Conservation (phyloP, 805 yeast species). For the Lipomyces spencermartinsiae region DNA sequence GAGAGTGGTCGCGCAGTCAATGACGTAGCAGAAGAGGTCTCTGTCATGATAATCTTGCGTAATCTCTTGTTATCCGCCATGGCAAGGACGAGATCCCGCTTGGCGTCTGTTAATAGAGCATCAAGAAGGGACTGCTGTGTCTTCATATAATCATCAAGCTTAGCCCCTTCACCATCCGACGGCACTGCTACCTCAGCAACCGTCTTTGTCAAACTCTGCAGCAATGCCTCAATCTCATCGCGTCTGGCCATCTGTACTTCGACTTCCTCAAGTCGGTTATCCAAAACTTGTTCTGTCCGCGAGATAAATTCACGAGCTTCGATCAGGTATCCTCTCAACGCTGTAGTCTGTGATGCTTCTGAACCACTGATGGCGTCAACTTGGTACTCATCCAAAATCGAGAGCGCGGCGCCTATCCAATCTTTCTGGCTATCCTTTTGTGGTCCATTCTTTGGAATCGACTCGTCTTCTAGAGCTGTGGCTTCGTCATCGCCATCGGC, state of each 20-base stretch:
- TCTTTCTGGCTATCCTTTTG: constrained; percentile 13
- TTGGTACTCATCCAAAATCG: constrained; percentile 2
- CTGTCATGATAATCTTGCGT: constrained; percentile 17
- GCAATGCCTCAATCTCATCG: constrained; percentile 35
- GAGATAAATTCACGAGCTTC: constrained; percentile 29
- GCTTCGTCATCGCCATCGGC: constrained; percentile 16
- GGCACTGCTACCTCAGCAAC: constrained; percentile 12
- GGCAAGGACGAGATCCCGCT: constrained; percentile 30
- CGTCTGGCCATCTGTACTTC: constrained; percentile 19
- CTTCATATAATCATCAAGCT: constrained; percentile 15
- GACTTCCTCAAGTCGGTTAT: constrained; percentile 30
- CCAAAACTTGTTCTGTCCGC: constrained; percentile 26
- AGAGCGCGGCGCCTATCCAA: constrained; percentile 25
- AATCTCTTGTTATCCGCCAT: constrained; percentile 28
- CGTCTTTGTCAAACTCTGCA: constrained; percentile 25
- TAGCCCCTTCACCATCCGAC: constrained; percentile 14
- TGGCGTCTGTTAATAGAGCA: constrained; percentile 17
- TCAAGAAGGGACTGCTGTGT: constrained; percentile 18
- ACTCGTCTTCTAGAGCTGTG: neutral
- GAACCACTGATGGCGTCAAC: neutral
- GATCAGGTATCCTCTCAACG: constrained; percentile 19
- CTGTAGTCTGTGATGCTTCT: neutral
- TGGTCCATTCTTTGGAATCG: neutral
- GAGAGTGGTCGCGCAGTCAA: constrained; percentile 9
- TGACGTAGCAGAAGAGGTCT: neutral